Percentiles rank a stretch among this genome's conserved stretches.
These are phyloP conservation scores for Leptomonas pyrrhocoris DNA, from an alignment of 208 protist genomes.

Conservation along the genomic window DNA sequence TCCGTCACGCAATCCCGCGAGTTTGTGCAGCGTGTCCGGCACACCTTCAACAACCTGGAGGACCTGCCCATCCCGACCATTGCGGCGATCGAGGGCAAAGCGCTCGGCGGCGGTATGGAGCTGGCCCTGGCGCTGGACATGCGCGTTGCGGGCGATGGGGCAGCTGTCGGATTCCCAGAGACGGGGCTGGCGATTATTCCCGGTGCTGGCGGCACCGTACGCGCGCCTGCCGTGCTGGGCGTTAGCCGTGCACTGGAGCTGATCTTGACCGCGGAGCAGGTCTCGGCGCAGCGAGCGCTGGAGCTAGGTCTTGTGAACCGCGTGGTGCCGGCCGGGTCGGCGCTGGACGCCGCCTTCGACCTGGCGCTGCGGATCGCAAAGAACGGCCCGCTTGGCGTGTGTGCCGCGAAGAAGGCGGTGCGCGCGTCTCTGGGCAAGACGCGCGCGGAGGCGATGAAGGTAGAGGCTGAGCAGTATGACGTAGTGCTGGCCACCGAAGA, in stretches of 20 bases:
- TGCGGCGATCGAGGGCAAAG: conserved; percentile 83
- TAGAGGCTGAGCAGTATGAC: conserved; percentile 85
- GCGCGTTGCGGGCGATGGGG: conserved; percentile 53
- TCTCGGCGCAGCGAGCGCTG: conserved; percentile 58
- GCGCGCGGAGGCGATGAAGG: conserved; percentile 60
- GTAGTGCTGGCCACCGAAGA: conserved; percentile 88
- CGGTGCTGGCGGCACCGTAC: conserved; percentile 91
- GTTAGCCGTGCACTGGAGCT: conserved; percentile 85
- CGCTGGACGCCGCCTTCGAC: conserved; percentile 33
- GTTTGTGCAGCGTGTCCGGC: conserved; percentile 77
- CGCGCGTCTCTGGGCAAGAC: conserved; percentile 56
- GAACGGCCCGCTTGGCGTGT: conserved; percentile 87
- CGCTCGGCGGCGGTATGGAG: conserved; percentile 91
- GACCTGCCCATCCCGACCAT: conserved; percentile 83
- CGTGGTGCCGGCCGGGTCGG: conserved; percentile 48
- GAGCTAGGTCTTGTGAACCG: conserved; percentile 82
- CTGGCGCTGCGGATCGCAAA: conserved; percentile 56
- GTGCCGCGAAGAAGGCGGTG: conserved; percentile 86
- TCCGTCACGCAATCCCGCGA: conserved; percentile 50
- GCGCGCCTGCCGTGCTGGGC: conserved; percentile 82
- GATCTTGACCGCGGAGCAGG: conserved; percentile 81
- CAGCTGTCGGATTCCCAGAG: conserved; percentile 83
- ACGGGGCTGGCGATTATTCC: conserved; percentile 93
- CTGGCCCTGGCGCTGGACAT: conserved; percentile 88
- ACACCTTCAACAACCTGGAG: conserved; percentile 78